These are phyloP conservation scores for Patellaria atrata DNA, from an alignment of 495 filamentous ascomycete species.

Conservation along the genomic window DNA sequence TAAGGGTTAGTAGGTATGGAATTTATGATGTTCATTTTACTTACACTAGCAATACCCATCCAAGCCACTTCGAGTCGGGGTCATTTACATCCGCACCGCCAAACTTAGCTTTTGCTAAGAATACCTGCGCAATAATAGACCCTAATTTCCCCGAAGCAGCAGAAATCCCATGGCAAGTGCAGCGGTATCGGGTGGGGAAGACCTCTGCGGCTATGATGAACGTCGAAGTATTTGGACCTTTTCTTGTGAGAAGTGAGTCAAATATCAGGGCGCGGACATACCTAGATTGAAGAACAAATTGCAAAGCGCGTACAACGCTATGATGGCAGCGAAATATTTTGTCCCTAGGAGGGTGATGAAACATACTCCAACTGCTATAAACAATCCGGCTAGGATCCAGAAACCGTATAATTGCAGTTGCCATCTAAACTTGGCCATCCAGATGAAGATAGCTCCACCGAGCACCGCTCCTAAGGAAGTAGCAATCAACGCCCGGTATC, in stretches of 20 bases:
- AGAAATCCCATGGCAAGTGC: slow-evolving; percentile 13
- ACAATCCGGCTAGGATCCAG: slow-evolving; percentile 11
- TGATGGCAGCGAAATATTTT: slow-evolving; percentile 6
- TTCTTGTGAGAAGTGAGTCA: not conserved
- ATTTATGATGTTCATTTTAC: no score
- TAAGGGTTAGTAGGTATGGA: not conserved
- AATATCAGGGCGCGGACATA: not conserved
- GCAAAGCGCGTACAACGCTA: slow-evolving; percentile 12
- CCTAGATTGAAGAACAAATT: slow-evolving; percentile 17
- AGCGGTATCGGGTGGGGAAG: slow-evolving; percentile 17
- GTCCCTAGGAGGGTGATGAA: slow-evolving; percentile 10
- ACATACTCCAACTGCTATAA: slow-evolving; percentile 12
- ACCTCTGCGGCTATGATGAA: slow-evolving; percentile 13
- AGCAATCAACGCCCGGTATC: slow-evolving; percentile 5
- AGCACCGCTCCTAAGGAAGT: slow-evolving; percentile 12
- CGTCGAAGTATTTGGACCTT: slow-evolving; percentile 9
- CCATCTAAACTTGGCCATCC: slow-evolving; percentile 14
- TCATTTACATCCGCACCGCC: slow-evolving; percentile 2
- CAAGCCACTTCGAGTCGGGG: not conserved
- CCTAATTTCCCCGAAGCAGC: slow-evolving; percentile 15
- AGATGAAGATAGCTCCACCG: slow-evolving; percentile 15
- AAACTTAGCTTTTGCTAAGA: slow-evolving; percentile 10
- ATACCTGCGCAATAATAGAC: slow-evolving; percentile 15
- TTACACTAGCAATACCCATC: slow-evolving; percentile 1
- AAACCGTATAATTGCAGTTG: slow-evolving; percentile 17